A percentile compares a stretch with the other conserved stretches of the same genome.
Conservation (phyloP, 164 flowering plant species). For the Akebia trifoliata region DNA sequence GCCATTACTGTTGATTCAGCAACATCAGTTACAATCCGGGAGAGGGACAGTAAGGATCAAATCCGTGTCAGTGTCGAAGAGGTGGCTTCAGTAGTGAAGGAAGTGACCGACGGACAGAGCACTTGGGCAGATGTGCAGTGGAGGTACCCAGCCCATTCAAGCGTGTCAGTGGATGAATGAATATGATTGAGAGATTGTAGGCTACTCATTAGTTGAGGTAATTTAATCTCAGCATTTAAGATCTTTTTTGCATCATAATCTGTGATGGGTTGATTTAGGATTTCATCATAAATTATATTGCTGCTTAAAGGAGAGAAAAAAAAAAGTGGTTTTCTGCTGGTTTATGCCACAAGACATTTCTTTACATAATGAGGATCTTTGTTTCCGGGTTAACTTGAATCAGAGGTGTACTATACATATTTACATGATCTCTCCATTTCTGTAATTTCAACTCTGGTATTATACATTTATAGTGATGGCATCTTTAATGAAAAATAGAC, state of each 20-base stretch:
- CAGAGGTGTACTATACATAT: too few relatives aligned
- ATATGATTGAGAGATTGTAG: not conserved
- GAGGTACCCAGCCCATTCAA: slow-evolving; percentile 60
- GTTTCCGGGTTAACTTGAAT: too few relatives aligned
- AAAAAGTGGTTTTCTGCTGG: too few relatives aligned
- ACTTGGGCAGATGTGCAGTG: slow-evolving; percentile 70
- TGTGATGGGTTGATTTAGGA: too few relatives aligned
- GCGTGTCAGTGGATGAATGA: slow-evolving; percentile 35
- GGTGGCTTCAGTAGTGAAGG: slow-evolving; percentile 80
- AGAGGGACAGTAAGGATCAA: slow-evolving; percentile 92
- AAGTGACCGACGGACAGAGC: slow-evolving; percentile 71
- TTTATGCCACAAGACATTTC: too few relatives aligned
- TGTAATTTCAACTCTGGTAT: too few relatives aligned
- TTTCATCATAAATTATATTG: too few relatives aligned
- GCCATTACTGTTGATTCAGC: slow-evolving; percentile 83
- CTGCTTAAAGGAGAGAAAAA: too few relatives aligned
- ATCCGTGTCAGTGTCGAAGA: slow-evolving; percentile 66
- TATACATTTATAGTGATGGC: too few relatives aligned
- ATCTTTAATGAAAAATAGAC: too few relatives aligned
- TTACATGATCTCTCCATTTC: too few relatives aligned
- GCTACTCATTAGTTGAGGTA: not conserved
- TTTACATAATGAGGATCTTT: too few relatives aligned
- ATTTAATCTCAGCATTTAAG: not conserved
- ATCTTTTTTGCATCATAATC: not conserved
- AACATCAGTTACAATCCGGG: slow-evolving; percentile 72